Evolutionary conservation across 345 rosid species (phyloP), one percentile per base, ranked within the genome.

Genomic region (Salix arbutifolia): DNA sequence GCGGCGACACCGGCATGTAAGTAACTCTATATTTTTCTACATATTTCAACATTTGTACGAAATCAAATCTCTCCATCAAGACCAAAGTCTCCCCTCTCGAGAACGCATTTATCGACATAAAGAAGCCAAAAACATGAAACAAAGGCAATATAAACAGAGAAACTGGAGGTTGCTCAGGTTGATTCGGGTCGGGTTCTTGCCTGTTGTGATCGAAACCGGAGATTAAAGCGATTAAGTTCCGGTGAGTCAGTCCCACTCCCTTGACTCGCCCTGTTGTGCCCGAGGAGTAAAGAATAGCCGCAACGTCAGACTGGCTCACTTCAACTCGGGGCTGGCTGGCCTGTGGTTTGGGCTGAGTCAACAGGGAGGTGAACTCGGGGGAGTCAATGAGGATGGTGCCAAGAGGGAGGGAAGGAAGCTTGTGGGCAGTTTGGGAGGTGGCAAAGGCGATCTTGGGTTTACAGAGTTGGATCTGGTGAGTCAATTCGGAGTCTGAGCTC

Each of bases 201-300:
- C 53, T 71, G 53, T 69, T 38, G 73, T 89, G 82, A 79, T 79
- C 69, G 4, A 71, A 18, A 8, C 91, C 93, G 4, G 93, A 87
- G 0, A 89, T 84, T 4, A 91, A 78, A 6, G 97, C 90, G 52
- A 90, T 88, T 46, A 93, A 1, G 82, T 91, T 95, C 53, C 92
- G 86, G 86, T 95, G 99, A 31, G 86, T 88, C 81, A 90, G 70
- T 6, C 75, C 33, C 30, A 91, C 94, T 4, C 97, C 97, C 72
- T 95, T 93, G 76, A 87, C 90, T 26, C 77, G 76, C 7, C 97
- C 99, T 0, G 91, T 95, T 2, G 97, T 93, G 65, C 97, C 99
- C 0, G 99, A 95, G 0, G 97, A 95, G 80, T 79, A 91, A 0
- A 95, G 88, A 33, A 93, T 85, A 26, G 90, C 91, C 0, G 97